A percentile compares a stretch with the other conserved stretches of the same genome.
Conservation (phyloP, 1,284 basidiomycete genomes). For the Rhodotorula sp. region DNA sequence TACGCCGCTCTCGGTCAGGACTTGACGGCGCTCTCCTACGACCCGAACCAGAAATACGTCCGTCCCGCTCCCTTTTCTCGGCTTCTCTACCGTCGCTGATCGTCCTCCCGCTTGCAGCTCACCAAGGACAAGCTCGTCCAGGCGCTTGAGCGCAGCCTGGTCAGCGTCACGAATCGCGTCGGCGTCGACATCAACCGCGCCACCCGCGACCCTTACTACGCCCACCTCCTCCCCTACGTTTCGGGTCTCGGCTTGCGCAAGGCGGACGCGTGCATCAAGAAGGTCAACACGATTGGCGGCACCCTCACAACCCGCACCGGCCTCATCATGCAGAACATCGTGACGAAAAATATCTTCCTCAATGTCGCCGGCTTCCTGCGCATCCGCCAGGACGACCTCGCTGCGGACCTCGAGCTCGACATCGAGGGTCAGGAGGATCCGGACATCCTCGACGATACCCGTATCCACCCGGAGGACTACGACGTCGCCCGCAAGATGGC, state of each 20-base stretch:
- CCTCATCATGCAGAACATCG: constrained; percentile 72
- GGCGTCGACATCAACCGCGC: constrained; percentile 96
- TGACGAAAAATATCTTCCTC: constrained; percentile 77
- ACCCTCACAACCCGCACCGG: constrained; percentile 78
- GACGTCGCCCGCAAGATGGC: constrained; percentile 98
- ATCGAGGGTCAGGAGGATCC: constrained; percentile 58
- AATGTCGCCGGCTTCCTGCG: constrained; percentile 89
- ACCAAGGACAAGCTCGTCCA: constrained; percentile 78
- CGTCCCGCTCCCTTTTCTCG: constrained; percentile 43
- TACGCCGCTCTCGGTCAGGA: constrained; percentile 80
- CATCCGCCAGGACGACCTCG: constrained; percentile 70
- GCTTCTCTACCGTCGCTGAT: neutral
- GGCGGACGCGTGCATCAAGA: constrained; percentile 78
- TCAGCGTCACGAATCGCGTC: constrained; percentile 84
- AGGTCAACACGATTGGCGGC: constrained; percentile 71
- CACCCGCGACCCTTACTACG: constrained; percentile 80
- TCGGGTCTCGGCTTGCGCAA: constrained; percentile 95
- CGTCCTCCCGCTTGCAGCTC: constrained; percentile 56
- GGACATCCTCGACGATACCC: constrained; percentile 91
- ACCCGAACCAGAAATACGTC: constrained; percentile 78
- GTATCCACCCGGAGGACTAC: constrained; percentile 97
- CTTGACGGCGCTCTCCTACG: constrained; percentile 74
- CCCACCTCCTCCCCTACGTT: constrained; percentile 82
- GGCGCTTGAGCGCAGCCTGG: constrained; percentile 80
- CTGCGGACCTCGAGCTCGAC: constrained; percentile 63